A percentile compares a stretch with the other conserved stretches of the same genome.
Evolutionary conservation across 1,284 basidiomycete species (phyloP).

Genomic region (Gymnopus androsaceus): DNA sequence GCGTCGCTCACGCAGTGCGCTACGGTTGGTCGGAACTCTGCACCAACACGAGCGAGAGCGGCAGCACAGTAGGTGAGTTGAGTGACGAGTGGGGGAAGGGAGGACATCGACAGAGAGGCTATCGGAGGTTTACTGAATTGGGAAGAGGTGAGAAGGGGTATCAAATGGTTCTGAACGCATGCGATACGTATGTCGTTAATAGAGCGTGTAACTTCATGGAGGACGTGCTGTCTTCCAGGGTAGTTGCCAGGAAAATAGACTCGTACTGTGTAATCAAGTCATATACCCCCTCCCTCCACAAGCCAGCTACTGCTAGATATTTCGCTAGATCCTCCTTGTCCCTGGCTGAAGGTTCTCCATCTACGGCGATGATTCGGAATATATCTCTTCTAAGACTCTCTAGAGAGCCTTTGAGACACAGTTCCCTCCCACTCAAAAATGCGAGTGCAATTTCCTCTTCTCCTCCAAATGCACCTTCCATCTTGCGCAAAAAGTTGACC

Average conservation of each 20-base stretch:
- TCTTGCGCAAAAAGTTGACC: slow-evolving; percentile 80
- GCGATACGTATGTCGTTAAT: slow-evolving; percentile 55
- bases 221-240: slow-evolving; percentile 1
- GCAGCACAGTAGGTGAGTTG: slow-evolving; percentile 91
- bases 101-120: slow-evolving; percentile 52
- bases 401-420: slow-evolving; percentile 39
- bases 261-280: slow-evolving; percentile 90
- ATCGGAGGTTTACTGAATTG: slow-evolving; percentile 29
- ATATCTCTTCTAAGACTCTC: slow-evolving; percentile 41
- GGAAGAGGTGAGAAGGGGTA: slow-evolving; percentile 62
- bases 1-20: slow-evolving; percentile 64
- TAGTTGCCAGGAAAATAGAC: slow-evolving; percentile 73
- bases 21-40: slow-evolving; percentile 78
- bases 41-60: slow-evolving; percentile 90
- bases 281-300: slow-evolving; percentile 90
- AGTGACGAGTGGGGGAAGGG: slow-evolving; percentile 81
- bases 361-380: slow-evolving; percentile 25
- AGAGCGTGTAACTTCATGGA: slow-evolving; percentile 41
- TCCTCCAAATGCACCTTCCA: slow-evolving; percentile 48
- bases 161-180: slow-evolving; percentile 54
- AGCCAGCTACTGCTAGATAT: slow-evolving; percentile 83
- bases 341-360: slow-evolving; percentile 43
- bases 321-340: slow-evolving; percentile 72
- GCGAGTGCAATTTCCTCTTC: slow-evolving; percentile 48
- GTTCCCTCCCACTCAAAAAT: slow-evolving; percentile 44